Evolutionary conservation across 2,329 filamentous ascomycete species (phyloP), one percentile per base, ranked within the genome.

Genomic region (Atkinsonella hypoxylon): DNA sequence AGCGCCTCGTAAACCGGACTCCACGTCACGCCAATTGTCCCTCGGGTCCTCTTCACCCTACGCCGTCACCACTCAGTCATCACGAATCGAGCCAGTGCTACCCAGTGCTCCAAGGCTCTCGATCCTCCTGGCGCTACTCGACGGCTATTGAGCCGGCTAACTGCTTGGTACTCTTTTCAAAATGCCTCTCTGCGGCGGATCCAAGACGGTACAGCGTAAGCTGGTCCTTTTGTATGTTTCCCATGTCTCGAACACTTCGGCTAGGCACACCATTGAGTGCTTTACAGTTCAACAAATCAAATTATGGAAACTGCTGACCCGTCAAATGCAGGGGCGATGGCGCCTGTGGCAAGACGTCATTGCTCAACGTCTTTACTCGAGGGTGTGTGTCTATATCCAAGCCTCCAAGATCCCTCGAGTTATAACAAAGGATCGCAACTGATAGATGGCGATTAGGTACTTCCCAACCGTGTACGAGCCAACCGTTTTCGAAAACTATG

Each of bases 381-480:
- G 91, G 91, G 86, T 94, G 73, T 61, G 81, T 73, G 2, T 39
- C 11, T 15, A 36, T 10, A 36, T 20, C 8, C 8, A 20, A 30
- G 32, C 11, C 17, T 18, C 12, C 5, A 17, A 18, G 11, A 17
- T 18, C 20, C 17, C 12, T n/a, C 15, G 45, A 18, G 39, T 13
- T 4, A 10, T 22, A 32, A 39, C 22, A 41, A 39, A 39, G 26
- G n/a, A 49, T 12, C 7, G 15, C 17, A 18, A 41, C 39, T 55
- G 45, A 32, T 11, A 17, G 22, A n/a, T 18, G 13, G 45, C 36
- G 40, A 48, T 30, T 61, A 91, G 88, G 56, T 95, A 96, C 70
- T 98, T 98, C 69, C 91, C 91, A 48, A 96, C 91, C 52, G 91
- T 97, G 63, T 97, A 97, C 73, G 90, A 97, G 70, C 93, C 93